Evolutionary conservation across 1,284 basidiomycete species (phyloP).

Genomic region (Amylostereum areolatum): DNA sequence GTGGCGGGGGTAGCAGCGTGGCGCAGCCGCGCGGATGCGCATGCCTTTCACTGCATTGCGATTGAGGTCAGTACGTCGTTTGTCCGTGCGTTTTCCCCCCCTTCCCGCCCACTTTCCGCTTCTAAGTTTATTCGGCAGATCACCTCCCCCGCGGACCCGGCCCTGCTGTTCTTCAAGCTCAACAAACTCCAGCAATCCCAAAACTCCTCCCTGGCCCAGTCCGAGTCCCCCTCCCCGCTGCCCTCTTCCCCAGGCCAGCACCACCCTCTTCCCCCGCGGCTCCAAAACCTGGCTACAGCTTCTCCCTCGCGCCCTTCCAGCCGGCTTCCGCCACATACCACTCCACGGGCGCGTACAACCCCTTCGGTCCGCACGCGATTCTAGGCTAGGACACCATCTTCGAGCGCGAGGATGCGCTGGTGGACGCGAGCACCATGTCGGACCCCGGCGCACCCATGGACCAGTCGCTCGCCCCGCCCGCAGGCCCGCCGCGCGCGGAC

Average conservation of each 20-base stretch:
- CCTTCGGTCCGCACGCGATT: constrained; percentile 61
- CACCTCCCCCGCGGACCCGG: constrained; percentile 79
- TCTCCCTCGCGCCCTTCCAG: constrained; percentile 57
- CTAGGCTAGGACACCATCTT: no score
- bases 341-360: constrained; percentile 43
- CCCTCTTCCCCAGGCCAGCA: no score
- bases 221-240: constrained; percentile 53
- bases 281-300: constrained; percentile 63
- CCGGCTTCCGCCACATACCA: constrained; percentile 31
- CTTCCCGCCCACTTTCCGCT: not conserved
- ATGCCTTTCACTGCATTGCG: no score
- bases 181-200: constrained; percentile 77
- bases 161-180: constrained; percentile 70
- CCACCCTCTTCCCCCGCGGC: no score
- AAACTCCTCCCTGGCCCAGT: constrained; percentile 43
- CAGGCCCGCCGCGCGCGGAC: constrained; percentile 36
- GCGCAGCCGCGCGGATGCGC: no score
- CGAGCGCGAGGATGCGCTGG: no score
- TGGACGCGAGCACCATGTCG: constrained; percentile 13
- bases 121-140: constrained; percentile 41
- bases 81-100: constrained; percentile 42
- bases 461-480: constrained; percentile 40
- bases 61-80: no score
- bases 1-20: no score
- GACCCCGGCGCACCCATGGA: constrained; percentile 39